Base-by-base conservation (phyloP, 441 rosid species). In the Biscutella laevigata region DNA sequence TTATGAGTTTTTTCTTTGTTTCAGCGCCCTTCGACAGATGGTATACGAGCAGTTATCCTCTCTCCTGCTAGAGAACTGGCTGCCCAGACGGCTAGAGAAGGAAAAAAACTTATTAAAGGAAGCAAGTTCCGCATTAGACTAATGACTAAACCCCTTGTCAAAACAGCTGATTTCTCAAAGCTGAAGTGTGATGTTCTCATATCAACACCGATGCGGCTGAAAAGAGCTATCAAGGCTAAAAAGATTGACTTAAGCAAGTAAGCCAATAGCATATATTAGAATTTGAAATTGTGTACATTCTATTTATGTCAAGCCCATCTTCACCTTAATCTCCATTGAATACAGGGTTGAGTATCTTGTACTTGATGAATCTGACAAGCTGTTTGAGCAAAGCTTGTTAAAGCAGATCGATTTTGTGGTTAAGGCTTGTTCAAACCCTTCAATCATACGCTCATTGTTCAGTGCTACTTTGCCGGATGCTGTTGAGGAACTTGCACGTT, bases 381-480 rank as follows among this genome's bases (percentile, higher is more conserved):
- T 91, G 15, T 91, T 91, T 65, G 96, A 91, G 76, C 84, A 74
- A 45, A 83, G 91, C 73, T 67, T 91, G 66, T 59, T 91, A 39
- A 80, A 83, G 78, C 91, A 91, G 76, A 85, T 86, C 7, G 98
- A 91, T 74, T 72, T 64, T 56, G 88, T 91, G 64, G 94, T 88
- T n/a, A 82, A 88, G 75, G 89, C 91, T 36, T 88, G 98, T 61
- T 80, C 96, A 10, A 88, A 91, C 61, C 96, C 96, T 60, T 79
- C 88, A 33, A 77, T 91, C 64, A 42, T 75, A 67, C 88, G 94
- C 12, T 77, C 95, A 33, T 55, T 91, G 67, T 91, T 91, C 72
- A 91, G 96, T 85, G 98, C 98, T 57, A 91, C 98, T 28, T 70
- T 91, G 30, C 98, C 98, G 3, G 98, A 85, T 73, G 80, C 49